Conservation (phyloP, 1,284 basidiomycete genomes). For the Phylloporus sp. region DNA sequence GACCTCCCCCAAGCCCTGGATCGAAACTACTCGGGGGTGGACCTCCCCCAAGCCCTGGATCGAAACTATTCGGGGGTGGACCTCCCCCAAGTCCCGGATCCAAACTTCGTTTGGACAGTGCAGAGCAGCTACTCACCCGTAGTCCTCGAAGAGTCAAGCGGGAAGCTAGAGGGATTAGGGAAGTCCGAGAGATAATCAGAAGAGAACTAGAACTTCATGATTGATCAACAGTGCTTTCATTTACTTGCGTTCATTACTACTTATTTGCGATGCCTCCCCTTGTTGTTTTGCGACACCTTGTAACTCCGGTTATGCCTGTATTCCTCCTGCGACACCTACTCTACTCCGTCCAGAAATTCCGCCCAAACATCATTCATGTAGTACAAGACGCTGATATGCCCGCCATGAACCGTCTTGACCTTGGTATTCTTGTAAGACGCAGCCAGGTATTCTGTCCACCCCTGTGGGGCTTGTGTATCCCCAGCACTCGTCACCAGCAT, state of each 20-base stretch:
- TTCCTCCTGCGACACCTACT: conserved; percentile 18
- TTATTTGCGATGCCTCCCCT: conserved; percentile 33
- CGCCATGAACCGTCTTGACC: conserved; percentile 46
- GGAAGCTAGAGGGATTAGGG: conserved; percentile 70
- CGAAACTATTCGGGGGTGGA: conserved; percentile 27
- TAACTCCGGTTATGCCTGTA: conserved; percentile 1
- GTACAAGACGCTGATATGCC: conserved; percentile 50
- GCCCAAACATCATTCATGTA: conserved; percentile 50
- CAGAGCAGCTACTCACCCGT: conserved; percentile 59
- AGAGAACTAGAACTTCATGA: conserved; percentile 73
- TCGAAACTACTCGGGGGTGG: conserved; percentile 27
- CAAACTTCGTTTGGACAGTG: conserved; percentile 52
- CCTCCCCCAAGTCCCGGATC: conserved; percentile 41
- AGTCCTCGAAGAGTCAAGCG: conserved; percentile 72
- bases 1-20: conserved; percentile 40
- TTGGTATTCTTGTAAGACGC: conserved; percentile 45
- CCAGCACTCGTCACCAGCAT: conserved; percentile 46
- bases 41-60: conserved; percentile 41
- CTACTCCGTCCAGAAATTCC: conserved; percentile 39
- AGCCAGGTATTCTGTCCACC: conserved; percentile 52
- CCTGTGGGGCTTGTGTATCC: conserved; percentile 43
- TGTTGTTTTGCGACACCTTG: conserved; percentile 19
- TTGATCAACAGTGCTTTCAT: conserved; percentile 44
- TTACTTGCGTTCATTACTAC: conserved; percentile 29
- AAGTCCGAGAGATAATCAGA: conserved; percentile 79